Percentiles rank a stretch among this genome's conserved stretches.
phyloP scores from a whole-genome alignment of 192 early-diverging fungal genomes.

The Gaertneriomyces semiglobifer region DNA sequence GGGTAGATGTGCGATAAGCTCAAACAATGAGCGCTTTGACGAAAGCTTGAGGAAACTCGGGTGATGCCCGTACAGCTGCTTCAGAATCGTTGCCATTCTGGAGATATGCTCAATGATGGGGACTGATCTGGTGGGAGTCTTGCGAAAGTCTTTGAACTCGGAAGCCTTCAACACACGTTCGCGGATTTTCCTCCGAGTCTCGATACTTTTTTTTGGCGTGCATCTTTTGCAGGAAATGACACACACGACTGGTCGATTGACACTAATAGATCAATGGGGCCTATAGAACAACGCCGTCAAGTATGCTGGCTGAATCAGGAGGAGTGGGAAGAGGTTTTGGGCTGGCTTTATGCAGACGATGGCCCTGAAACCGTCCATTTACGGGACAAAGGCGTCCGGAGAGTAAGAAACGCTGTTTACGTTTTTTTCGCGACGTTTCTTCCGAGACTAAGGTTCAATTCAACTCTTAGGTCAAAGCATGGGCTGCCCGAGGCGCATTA shows the following conservation, averaged over 20 bases:
- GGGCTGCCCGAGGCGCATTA: conserved; percentile 64
- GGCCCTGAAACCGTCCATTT: conserved; percentile 20
- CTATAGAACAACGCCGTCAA: conserved; percentile 38
- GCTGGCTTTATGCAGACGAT: conserved; percentile 47
- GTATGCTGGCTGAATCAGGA: conserved; percentile 59
- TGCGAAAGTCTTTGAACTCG: too few species aligned
- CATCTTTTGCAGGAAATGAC: too few species aligned
- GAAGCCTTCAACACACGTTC: too few species aligned
- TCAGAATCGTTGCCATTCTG: conserved; percentile 20
- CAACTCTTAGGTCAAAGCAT: conserved; percentile 58
- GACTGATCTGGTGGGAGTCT: too few species aligned
- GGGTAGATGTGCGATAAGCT: conserved; percentile 24
- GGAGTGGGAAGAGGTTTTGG: conserved; percentile 59
- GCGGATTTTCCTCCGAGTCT: too few species aligned
- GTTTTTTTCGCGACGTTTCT: not conserved
- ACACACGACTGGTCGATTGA: too few species aligned
- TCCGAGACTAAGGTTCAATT: not conserved
- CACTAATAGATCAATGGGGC: conserved; percentile 1
- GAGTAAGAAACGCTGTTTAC: conserved; percentile 34
- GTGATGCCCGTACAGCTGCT: conserved; percentile 15
- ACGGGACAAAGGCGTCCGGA: conserved; percentile 49
- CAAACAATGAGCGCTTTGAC: conserved; percentile 12
- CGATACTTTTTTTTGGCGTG: too few species aligned
- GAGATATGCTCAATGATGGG: too few species aligned
- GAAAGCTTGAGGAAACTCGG: conserved; percentile 19